These are phyloP conservation scores for Cylindrotheca closterium DNA, from an alignment of 108 stramenopile species.

Conservation along the genomic window DNA sequence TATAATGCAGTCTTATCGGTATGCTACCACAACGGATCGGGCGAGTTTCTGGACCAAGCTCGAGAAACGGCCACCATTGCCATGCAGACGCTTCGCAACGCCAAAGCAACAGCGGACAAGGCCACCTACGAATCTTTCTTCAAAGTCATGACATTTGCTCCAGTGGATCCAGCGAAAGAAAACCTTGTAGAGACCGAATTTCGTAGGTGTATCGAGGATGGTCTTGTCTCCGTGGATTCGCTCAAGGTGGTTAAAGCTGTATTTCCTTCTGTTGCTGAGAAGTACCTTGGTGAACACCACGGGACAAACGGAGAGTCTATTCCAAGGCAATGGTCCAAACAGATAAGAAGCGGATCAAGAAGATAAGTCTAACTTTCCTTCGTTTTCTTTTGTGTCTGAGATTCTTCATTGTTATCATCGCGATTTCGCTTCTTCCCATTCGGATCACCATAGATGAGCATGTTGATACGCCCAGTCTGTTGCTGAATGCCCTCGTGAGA, in stretches of 20 bases:
- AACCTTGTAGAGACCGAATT: slow-evolving; percentile 26
- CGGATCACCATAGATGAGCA: slow-evolving; percentile 14
- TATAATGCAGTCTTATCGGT: slow-evolving; percentile 40
- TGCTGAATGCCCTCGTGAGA: slow-evolving; percentile 5
- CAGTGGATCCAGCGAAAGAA: background rate
- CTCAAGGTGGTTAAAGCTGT: background rate
- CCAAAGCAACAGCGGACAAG: slow-evolving; percentile 16
- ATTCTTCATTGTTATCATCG: background rate
- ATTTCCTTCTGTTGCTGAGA: no score
- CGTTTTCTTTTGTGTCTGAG: background rate
- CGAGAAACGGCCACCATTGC: slow-evolving; percentile 2
- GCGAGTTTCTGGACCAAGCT: slow-evolving; percentile 3
- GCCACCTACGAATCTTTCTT: slow-evolving; percentile 25
- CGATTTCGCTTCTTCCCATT: slow-evolving; percentile 13
- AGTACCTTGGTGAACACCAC: no score
- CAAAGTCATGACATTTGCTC: background rate
- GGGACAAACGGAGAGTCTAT: no score
- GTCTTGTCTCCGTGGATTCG: slow-evolving; percentile 12
- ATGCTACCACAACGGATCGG: slow-evolving; percentile 27
- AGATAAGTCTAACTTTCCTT: background rate
- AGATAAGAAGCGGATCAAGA: background rate
- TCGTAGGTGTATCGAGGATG: slow-evolving; percentile 21
- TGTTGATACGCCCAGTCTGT: slow-evolving; percentile 19
- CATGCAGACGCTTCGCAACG: slow-evolving; percentile 10
- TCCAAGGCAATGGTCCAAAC: background rate